Conservation (phyloP, 495 filamentous ascomycete species). For the Daldinia decipiens region DNA sequence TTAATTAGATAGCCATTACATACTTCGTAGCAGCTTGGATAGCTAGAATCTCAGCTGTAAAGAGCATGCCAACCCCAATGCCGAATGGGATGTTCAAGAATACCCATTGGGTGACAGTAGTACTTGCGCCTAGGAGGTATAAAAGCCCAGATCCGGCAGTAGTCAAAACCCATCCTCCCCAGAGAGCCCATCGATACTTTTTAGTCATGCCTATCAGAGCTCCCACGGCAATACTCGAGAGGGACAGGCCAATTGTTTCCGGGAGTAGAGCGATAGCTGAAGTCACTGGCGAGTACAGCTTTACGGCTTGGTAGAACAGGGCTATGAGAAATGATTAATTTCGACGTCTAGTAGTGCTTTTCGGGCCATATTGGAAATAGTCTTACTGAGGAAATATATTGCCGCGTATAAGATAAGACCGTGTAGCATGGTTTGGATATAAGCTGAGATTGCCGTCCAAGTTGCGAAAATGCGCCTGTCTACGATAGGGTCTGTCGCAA, state of each 20-base stretch:
- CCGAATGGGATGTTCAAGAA: conserved; percentile 63
- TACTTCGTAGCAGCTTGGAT: conserved; percentile 54
- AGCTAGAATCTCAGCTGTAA: conserved; percentile 59
- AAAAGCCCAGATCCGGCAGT: conserved; percentile 59
- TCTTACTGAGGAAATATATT: conserved; percentile 64
- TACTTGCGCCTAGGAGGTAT: conserved; percentile 57
- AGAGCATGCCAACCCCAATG: conserved; percentile 63
- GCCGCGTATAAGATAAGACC: conserved; percentile 59
- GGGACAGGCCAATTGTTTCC: conserved; percentile 60
- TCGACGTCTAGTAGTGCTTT: background rate
- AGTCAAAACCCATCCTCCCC: conserved; percentile 61
- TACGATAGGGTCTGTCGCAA: conserved; percentile 58
- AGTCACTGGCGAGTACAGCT: conserved; percentile 62
- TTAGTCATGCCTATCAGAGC: conserved; percentile 55
- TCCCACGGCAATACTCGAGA: conserved; percentile 55
- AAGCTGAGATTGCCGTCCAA: conserved; percentile 51
- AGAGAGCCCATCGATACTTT: conserved; percentile 62
- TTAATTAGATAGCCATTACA: background rate
- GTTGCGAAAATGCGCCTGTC: conserved; percentile 51
- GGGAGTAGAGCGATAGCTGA: conserved; percentile 69
- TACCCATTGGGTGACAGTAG: conserved; percentile 60
- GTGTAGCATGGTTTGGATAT: conserved; percentile 60
- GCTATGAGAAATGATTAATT: conserved; percentile 33
- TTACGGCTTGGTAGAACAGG: conserved; percentile 71
- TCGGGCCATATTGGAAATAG: conserved; percentile 11